Conservation (phyloP, 306 rosid species). For the Prunus kanzakura region DNA sequence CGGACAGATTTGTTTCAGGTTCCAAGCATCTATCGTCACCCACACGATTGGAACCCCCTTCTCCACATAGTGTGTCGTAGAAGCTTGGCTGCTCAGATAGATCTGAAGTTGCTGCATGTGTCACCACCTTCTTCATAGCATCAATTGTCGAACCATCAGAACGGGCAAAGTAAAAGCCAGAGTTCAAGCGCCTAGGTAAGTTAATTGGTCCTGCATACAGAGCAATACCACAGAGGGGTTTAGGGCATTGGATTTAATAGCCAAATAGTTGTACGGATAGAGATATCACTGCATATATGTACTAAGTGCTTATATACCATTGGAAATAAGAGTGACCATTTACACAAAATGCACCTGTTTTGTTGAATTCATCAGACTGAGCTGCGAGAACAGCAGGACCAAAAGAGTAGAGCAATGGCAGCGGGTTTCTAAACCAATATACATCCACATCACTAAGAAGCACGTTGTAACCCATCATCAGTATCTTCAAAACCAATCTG, state of each 20-base stretch:
- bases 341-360: constrained; percentile 48
- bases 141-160: constrained; percentile 68
- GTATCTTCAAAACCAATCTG: constrained; percentile 71
- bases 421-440: constrained; percentile 85
- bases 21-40: constrained; percentile 56
- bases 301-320: not conserved
- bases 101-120: constrained; percentile 79
- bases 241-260: not conserved
- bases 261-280: not conserved
- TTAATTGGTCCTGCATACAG: constrained; percentile 61
- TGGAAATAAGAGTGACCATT: not conserved
- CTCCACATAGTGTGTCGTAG: constrained; percentile 80
- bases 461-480: constrained; percentile 82
- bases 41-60: constrained; percentile 64
- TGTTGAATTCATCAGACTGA: constrained; percentile 83
- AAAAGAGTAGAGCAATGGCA: constrained; percentile 58
- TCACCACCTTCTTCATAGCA: constrained; percentile 85
- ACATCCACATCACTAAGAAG: constrained; percentile 89
- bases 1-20: constrained; percentile 78
- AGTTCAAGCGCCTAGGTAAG: constrained; percentile 93
- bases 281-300: not conserved
- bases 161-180: constrained; percentile 88
- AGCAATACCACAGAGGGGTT: not conserved
- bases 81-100: constrained; percentile 97
- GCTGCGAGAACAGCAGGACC: constrained; percentile 69